phyloP scores from a whole-genome alignment of 495 filamentous ascomycete species.

The Penicillium atrosanguineum region DNA sequence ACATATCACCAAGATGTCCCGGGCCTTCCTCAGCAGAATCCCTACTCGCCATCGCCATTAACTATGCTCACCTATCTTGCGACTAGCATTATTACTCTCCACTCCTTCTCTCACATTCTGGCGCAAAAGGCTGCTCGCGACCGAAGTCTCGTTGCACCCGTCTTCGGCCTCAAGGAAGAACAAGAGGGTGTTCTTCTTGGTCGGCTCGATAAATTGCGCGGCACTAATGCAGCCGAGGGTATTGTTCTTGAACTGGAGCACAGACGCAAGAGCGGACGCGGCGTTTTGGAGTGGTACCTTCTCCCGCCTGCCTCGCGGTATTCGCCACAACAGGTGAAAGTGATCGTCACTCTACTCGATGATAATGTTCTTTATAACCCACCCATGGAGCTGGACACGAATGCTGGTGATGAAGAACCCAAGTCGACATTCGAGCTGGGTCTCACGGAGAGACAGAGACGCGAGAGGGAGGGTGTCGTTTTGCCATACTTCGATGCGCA shows the following conservation, averaged over 20 bases:
- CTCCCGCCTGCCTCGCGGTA: slow-evolving; percentile 48
- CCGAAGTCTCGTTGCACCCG: slow-evolving; percentile 65
- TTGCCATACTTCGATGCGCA: slow-evolving; percentile 96
- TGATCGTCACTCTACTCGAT: slow-evolving; percentile 66
- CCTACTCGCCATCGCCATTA: slow-evolving; percentile 68
- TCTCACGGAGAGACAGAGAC: slow-evolving; percentile 84
- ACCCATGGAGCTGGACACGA: slow-evolving; percentile 34
- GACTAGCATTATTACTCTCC: slow-evolving; percentile 62
- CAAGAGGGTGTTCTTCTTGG: slow-evolving; percentile 72
- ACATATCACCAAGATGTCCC: slow-evolving; percentile 46
- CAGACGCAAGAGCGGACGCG: slow-evolving; percentile 73
- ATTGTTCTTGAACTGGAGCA: slow-evolving; percentile 85
- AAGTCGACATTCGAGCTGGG: slow-evolving; percentile 78
- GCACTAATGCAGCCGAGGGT: slow-evolving; percentile 47
- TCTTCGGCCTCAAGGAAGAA: slow-evolving; percentile 72
- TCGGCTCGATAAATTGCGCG: slow-evolving; percentile 38
- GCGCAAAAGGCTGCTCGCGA: slow-evolving; percentile 65
- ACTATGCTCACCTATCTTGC: slow-evolving; percentile 60
- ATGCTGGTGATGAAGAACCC: slow-evolving; percentile 47
- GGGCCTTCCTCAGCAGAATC: slow-evolving; percentile 49
- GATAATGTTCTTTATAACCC: slow-evolving; percentile 71
- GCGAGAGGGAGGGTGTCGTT: slow-evolving; percentile 82
- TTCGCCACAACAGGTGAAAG: slow-evolving; percentile 33
- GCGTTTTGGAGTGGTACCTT: slow-evolving; percentile 74
- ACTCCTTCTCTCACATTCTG: slow-evolving; percentile 68